Base-by-base conservation (phyloP, 805 yeast species). In the Priceomyces fermenticarens region DNA sequence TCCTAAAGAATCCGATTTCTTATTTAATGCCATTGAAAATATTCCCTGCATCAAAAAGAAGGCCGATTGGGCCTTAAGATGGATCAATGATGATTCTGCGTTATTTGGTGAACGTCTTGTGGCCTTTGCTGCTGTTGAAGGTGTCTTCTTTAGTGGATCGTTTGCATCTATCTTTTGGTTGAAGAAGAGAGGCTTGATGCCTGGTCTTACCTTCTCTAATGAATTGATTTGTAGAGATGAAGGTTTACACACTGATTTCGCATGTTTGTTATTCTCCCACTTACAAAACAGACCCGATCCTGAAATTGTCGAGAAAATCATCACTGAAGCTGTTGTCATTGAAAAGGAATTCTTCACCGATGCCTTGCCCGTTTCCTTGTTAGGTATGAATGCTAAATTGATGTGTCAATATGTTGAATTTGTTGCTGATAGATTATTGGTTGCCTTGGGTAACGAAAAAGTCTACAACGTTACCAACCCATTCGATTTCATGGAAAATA, bases 351-450 rank as follows among this genome's bases (percentile, higher is more conserved):
- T 85, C 72, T 85, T 90, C 70, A 83, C 91, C 39, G 97, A 93
- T 59, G 97, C 99, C 41, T 78, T 91, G 60, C 99, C 99, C 45
- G 90, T 83, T 48, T 80, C 90, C 42, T 77, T 91, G 59, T 78
- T 91, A 57, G 99, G 99, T 64, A 91, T 91, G 99, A 91, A 91
- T 75, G 70, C 84, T 49, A 80, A 78, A 54, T 78, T 91, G 62
- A 91, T 91, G 99, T 85, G 93, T 70, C 98, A 93, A 75, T 91
- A 91, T 73, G 96, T 91, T 58, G 97, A 93, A 73, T 91, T 91
- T 63, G 90, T 84, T 52, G 99, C 99, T 55, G 99, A 91, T 72
- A 85, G 99, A 74, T 77, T 91, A 60, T 78, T 91, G 47, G 81
- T 90, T 42, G 81, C 98, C 4, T 78, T 91, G 52, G 99, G 99